A percentile compares a stretch with the other conserved stretches of the same genome.
phyloP scores from a whole-genome alignment of 1,139 yeast species.

The Hanseniaspora uvarum region DNA sequence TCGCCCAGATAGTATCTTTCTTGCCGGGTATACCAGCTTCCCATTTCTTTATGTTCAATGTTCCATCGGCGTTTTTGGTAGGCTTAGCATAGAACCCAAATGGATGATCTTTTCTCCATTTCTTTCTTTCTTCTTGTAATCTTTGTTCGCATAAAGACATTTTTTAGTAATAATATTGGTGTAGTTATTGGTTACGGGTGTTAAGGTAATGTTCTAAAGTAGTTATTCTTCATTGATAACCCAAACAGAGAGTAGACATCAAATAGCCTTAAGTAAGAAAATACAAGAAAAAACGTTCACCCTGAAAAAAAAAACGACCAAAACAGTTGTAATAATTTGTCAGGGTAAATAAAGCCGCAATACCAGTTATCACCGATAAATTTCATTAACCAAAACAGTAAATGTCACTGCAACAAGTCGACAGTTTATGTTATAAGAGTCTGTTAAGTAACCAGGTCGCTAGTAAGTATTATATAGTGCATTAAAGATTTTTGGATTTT shows the following conservation, averaged over 20 bases:
- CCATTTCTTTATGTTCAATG: constrained; percentile 79
- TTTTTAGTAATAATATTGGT: constrained; percentile 20
- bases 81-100: constrained; percentile 96
- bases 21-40: constrained; percentile 94
- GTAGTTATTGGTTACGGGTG: too few relatives aligned
- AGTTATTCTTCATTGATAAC: too few relatives aligned
- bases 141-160: constrained; percentile 59
- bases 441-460: too few relatives aligned
- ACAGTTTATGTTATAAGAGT: neutral
- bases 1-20: constrained; percentile 70
- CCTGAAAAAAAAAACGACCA: neutral
- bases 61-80: constrained; percentile 61
- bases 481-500: too few relatives aligned
- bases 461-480: too few relatives aligned
- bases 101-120: constrained; percentile 98
- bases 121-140: constrained; percentile 81
- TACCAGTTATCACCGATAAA: neutral
- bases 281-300: neutral
- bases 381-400: neutral
- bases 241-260: neutral
- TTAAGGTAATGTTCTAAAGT: too few relatives aligned
- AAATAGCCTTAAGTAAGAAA: neutral
- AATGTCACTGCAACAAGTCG: neutral
- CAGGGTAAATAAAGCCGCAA: neutral
- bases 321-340: neutral